Percentiles rank a stretch among this genome's conserved stretches.
Conservation (phyloP, 2,329 filamentous ascomycete species). For the Arthrobotrys sphaeroides region DNA sequence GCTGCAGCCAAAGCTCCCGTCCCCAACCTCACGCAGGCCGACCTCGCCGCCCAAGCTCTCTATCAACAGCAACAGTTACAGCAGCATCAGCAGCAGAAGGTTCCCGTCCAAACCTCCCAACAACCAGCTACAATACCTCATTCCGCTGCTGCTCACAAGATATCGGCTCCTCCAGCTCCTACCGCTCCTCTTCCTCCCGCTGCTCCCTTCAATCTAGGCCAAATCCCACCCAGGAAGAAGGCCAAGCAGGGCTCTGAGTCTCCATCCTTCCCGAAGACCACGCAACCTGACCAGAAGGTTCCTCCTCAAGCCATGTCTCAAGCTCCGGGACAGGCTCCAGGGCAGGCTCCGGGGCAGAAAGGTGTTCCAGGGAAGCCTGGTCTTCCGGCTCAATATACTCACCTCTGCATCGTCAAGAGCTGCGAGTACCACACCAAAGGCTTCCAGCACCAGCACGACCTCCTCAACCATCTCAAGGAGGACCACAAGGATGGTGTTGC, state of each 20-base stretch:
- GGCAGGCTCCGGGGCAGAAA: not conserved
- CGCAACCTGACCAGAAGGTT: constrained; percentile 22
- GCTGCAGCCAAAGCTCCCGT: constrained; percentile 11
- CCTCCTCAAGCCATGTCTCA: not conserved
- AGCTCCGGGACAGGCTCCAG: not conserved
- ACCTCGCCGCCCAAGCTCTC: not conserved
- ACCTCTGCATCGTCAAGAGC: constrained; percentile 42
- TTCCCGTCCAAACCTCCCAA: not conserved
- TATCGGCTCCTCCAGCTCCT: constrained; percentile 36
- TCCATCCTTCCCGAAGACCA: constrained; percentile 23
- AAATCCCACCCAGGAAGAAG: constrained; percentile 46
- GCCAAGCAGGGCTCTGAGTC: constrained; percentile 36
- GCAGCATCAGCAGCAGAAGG: constrained; percentile 20
- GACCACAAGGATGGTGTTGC: constrained; percentile 40
- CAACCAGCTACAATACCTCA: constrained; percentile 4
- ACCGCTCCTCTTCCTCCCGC: constrained; percentile 39
- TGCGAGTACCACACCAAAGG: constrained; percentile 42
- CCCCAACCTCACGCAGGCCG: not conserved
- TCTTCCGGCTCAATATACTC: constrained; percentile 31
- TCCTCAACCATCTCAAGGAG: constrained; percentile 42
- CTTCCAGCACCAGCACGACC: constrained; percentile 29
- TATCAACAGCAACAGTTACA: not conserved
- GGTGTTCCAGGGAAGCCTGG: not conserved
- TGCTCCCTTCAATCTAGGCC: constrained; percentile 19
- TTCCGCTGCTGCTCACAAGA: constrained; percentile 13